A percentile compares a stretch with the other conserved stretches of the same genome.
These are phyloP conservation scores for Trichocladium antarcticum DNA, from an alignment of 495 filamentous ascomycete species.

Conservation along the genomic window DNA sequence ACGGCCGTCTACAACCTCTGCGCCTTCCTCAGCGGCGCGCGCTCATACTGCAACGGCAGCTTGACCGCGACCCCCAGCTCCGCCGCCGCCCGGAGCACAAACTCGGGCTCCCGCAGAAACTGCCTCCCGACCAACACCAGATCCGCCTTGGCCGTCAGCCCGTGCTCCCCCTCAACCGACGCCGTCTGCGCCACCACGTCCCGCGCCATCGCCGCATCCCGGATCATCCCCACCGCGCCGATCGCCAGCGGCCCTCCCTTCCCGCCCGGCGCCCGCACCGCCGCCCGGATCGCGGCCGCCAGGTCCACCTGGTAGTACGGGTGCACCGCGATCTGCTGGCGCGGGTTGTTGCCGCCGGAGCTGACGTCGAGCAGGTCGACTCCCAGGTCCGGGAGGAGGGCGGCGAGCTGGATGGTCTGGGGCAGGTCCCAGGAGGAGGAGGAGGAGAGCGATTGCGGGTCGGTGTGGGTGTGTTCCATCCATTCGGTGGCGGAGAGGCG, in stretches of 20 bases:
- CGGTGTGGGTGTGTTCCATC: conserved; percentile 41
- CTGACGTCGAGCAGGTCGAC: conserved; percentile 70
- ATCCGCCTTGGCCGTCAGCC: conserved; percentile 45
- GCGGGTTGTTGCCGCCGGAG: conserved; percentile 53
- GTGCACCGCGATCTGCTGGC: conserved; percentile 47
- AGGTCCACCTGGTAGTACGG: conserved; percentile 53
- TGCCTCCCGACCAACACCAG: conserved; percentile 53
- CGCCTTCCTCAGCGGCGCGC: conserved; percentile 6
- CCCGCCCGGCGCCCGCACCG: conserved; percentile 44
- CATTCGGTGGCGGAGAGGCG: conserved; percentile 64
- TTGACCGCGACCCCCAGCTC: conserved; percentile 47
- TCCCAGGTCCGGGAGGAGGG: conserved; percentile 50
- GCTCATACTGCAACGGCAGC: conserved; percentile 44
- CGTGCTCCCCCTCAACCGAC: conserved; percentile 35
- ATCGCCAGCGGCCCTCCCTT: conserved; percentile 41
- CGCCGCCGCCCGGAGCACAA: conserved; percentile 49
- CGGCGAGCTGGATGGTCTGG: conserved; percentile 50
- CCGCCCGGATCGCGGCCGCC: conserved; percentile 47
- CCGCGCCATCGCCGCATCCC: conserved; percentile 48
- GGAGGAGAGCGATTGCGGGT: too few relatives aligned
- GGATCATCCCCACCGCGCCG: conserved; percentile 66
- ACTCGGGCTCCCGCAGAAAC: conserved; percentile 57
- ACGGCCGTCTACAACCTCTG: neutral
- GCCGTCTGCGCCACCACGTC: conserved; percentile 40
- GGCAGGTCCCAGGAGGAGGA: conserved; percentile 57